Evolutionary conservation across 2,329 filamentous ascomycete genomes (phyloP).

Genomic region (Aspergillus melleus): DNA sequence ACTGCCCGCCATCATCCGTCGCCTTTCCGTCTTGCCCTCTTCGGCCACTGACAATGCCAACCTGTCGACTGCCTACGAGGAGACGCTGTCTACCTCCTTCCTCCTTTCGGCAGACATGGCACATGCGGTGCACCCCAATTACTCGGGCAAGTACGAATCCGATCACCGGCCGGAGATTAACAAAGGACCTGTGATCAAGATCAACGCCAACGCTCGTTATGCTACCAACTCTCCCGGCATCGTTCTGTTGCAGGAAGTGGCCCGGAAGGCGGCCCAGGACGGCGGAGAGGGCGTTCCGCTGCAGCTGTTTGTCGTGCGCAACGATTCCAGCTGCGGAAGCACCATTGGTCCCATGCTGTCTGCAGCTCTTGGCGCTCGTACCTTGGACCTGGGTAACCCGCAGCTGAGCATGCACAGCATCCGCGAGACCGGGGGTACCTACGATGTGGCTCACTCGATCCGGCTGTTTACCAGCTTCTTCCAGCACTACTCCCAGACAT

Average conservation of each 20-base stretch:
- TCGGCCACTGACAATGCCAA: constrained; percentile 59
- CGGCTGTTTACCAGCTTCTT: constrained; percentile 88
- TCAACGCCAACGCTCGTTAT: constrained; percentile 97
- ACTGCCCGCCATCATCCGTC: constrained; percentile 80
- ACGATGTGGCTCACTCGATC: constrained; percentile 84
- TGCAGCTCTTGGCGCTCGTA: constrained; percentile 80
- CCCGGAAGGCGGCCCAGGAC: constrained; percentile 57
- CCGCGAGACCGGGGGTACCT: constrained; percentile 83
- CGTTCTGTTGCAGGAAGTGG: constrained; percentile 85
- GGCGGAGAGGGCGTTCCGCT: constrained; percentile 74
- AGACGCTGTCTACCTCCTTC: constrained; percentile 87
- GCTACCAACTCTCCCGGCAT: constrained; percentile 96
- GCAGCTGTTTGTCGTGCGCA: constrained; percentile 93
- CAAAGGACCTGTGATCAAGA: constrained; percentile 92
- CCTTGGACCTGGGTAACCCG: constrained; percentile 88
- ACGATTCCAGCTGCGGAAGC: constrained; percentile 90
- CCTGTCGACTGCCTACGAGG: constrained; percentile 81
- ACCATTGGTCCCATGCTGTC: constrained; percentile 98
- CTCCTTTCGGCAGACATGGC: constrained; percentile 97
- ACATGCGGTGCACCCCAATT: constrained; percentile 94
- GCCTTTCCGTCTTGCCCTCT: constrained; percentile 76
- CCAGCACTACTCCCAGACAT: constrained; percentile 76
- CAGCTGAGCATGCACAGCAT: constrained; percentile 98
- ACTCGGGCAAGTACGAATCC: constrained; percentile 83
- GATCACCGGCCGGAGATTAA: constrained; percentile 95